Percentiles rank a stretch among this genome's conserved stretches.
These are phyloP conservation scores for Syzygium oleosum DNA, from an alignment of 345 rosid genomes.

Conservation along the genomic window DNA sequence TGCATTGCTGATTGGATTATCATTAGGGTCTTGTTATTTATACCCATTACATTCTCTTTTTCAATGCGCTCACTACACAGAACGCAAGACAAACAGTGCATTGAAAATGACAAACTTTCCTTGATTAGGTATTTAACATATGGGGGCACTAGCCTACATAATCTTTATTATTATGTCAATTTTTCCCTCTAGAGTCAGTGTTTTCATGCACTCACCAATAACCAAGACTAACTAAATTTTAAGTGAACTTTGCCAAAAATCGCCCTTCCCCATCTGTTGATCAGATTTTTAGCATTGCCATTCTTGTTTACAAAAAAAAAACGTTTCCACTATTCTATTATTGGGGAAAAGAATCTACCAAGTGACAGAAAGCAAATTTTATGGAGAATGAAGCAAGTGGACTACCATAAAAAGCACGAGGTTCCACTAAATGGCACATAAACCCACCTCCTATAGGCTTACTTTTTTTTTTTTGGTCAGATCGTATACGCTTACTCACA, in stretches of 20 bases:
- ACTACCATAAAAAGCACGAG: background rate
- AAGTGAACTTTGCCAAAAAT: background rate
- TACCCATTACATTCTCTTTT: background rate
- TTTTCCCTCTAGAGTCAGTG: background rate
- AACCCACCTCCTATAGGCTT: background rate
- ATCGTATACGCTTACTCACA: background rate
- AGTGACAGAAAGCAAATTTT: background rate
- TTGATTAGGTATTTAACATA: background rate
- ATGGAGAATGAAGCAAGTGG: background rate
- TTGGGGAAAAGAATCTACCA: background rate
- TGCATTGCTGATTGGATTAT: background rate
- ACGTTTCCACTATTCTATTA: background rate
- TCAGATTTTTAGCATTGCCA: background rate
- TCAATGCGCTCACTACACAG: background rate
- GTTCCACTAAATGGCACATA: background rate
- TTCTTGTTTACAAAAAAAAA: background rate
- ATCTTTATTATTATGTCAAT: background rate
- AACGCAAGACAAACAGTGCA: background rate
- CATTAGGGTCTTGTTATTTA: background rate
- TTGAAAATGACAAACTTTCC: background rate
- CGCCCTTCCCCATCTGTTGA: background rate
- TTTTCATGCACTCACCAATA: background rate
- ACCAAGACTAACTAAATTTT: background rate
- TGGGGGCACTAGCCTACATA: background rate
- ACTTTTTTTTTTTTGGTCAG: background rate